phyloP scores from a whole-genome alignment of 148 eudicot species.

The Spergularia marina region DNA sequence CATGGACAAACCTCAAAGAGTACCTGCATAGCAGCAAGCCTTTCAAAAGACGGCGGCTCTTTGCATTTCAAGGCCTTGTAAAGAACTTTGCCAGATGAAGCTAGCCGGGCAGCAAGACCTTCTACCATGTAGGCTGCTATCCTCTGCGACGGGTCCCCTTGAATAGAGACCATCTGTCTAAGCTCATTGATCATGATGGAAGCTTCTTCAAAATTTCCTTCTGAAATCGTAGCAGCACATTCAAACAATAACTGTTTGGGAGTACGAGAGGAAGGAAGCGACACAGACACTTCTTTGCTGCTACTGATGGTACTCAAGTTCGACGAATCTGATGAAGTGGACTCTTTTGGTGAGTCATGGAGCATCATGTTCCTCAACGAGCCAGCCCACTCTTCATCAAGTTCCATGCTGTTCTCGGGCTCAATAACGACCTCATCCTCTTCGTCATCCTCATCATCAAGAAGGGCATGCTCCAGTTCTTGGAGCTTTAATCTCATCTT shows the following conservation, averaged over 20 bases:
- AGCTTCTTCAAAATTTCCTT: constrained; percentile 60
- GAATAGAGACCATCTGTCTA: constrained; percentile 71
- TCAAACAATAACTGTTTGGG: constrained; percentile 66
- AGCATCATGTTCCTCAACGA: constrained; percentile 28
- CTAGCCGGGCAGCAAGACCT: constrained; percentile 86
- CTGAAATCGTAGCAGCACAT: constrained; percentile 71
- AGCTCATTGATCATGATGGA: constrained; percentile 61
- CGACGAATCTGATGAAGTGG: constrained; percentile 67
- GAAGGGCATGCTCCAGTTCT: constrained; percentile 85
- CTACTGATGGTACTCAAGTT: constrained; percentile 51
- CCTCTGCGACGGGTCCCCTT: constrained; percentile 85
- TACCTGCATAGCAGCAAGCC: constrained; percentile 91
- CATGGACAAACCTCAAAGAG: constrained; percentile 94
- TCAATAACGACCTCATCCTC: constrained; percentile 29
- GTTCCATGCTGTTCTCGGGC: constrained; percentile 55
- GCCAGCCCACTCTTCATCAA: constrained; percentile 56
- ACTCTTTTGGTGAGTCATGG: constrained; percentile 73
- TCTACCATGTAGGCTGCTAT: constrained; percentile 97
- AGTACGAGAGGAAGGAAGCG: constrained; percentile 29
- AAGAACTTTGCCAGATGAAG: constrained; percentile 71
- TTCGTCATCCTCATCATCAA: constrained; percentile 46
- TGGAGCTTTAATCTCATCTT: constrained; percentile 71
- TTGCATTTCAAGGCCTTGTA: constrained; percentile 87
- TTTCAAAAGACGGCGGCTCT: constrained; percentile 67
- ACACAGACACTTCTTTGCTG: constrained; percentile 34